Conservation (phyloP, 2,329 filamentous ascomycete species). For the Botrytis tulipae region DNA sequence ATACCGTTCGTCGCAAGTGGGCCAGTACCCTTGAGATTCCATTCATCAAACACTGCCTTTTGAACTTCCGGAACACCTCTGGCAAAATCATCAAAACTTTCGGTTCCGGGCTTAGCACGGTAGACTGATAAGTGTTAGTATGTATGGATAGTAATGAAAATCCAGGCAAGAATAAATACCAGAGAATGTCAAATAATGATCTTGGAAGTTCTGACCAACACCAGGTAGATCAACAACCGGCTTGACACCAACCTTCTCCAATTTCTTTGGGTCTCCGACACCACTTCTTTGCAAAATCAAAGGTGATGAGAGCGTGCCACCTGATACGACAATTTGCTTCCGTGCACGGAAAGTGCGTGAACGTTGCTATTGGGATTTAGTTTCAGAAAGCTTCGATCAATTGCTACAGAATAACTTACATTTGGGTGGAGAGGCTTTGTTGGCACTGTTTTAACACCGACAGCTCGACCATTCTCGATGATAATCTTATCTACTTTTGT, state of each 20-base stretch:
- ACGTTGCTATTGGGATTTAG: conserved; percentile 34
- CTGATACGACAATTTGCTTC: conserved; percentile 49
- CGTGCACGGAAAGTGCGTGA: conserved; percentile 37
- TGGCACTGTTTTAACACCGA: conserved; percentile 67
- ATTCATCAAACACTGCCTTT: conserved; percentile 70
- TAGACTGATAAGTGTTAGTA: conserved; percentile 21
- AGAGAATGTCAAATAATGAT: conserved; percentile 55
- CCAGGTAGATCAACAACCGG: conserved; percentile 49
- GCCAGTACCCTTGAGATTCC: conserved; percentile 76
- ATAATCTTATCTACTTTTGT: conserved; percentile 56
- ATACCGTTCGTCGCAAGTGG: conserved; percentile 36
- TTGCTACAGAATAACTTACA: conserved; percentile 32
- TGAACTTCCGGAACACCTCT: conserved; percentile 71
- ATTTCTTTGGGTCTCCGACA: conserved; percentile 50
- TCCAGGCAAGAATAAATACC: conserved; percentile 21
- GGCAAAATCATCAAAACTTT: conserved; percentile 78
- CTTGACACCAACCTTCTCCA: conserved; percentile 48
- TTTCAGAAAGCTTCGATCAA: conserved; percentile 27
- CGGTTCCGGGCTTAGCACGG: conserved; percentile 49
- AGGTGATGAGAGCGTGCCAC: conserved; percentile 40
- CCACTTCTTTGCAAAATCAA: conserved; percentile 61
- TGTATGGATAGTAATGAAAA: background rate
- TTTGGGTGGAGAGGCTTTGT: conserved; percentile 65
- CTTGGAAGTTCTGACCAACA: conserved; percentile 55
- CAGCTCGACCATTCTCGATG: conserved; percentile 60